A percentile compares a stretch with the other conserved stretches of the same genome.
phyloP scores from a whole-genome alignment of 202 grass and related monocot genomes.

The Zizania palustris region DNA sequence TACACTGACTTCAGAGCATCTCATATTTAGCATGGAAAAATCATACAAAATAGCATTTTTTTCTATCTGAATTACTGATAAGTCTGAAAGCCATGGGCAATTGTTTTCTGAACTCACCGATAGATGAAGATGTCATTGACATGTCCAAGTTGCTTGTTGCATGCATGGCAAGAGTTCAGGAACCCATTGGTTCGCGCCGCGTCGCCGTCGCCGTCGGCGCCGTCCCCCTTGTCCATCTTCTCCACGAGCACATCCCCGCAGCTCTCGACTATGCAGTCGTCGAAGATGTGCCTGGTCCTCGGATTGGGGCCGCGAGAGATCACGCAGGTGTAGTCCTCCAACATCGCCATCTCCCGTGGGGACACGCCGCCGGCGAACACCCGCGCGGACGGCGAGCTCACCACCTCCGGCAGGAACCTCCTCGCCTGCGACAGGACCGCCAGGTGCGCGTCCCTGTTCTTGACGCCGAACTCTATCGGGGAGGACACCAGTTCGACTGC shows the following conservation, averaged over 20 bases:
- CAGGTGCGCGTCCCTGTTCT: conserved; percentile 74
- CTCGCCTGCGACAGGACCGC: conserved; percentile 68
- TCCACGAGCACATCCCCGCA: conserved; percentile 39
- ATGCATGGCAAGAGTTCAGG: conserved; percentile 66
- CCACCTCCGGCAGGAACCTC: conserved; percentile 54
- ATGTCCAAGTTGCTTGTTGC: conserved; percentile 66
- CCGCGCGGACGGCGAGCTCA: conserved; percentile 46
- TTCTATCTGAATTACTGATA: background rate
- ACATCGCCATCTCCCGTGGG: conserved; percentile 59
- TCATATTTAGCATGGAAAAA: conserved; percentile 28
- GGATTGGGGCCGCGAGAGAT: conserved; percentile 94
- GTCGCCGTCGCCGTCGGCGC: conserved; percentile 8
- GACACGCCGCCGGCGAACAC: conserved; percentile 51
- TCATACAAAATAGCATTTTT: conserved; percentile 4
- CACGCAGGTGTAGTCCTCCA: conserved; percentile 95
- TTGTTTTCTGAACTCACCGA: conserved; percentile 50
- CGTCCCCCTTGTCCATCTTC: conserved; percentile 32
- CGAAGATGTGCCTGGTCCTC: conserved; percentile 92
- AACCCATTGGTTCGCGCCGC: conserved; percentile 39
- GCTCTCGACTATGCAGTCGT: conserved; percentile 80
- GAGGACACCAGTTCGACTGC: conserved; percentile 50
- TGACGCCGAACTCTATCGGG: conserved; percentile 93
- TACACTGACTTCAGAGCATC: conserved; percentile 19
- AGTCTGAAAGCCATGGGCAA: background rate
- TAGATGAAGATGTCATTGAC: conserved; percentile 62